Evolutionary conservation across 1,284 basidiomycete species (phyloP), one percentile per base, ranked within the genome.

Genomic region (Heliocybe sulcata): DNA sequence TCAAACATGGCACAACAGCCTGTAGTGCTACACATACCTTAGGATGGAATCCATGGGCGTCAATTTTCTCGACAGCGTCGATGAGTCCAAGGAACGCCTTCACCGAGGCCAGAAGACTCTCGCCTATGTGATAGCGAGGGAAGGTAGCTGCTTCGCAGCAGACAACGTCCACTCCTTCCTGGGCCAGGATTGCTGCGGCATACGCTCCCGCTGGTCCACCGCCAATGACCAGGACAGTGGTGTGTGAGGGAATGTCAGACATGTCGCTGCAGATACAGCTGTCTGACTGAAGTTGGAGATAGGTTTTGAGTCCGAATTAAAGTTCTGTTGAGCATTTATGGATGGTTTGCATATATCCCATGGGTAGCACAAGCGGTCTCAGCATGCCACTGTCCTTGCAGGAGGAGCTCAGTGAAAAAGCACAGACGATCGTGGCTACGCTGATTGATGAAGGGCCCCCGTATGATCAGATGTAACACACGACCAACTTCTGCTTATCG

Each of bases 141-240:
- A 47, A 47, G 10, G 9, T 9, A 9, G 45, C 20, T 19, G 45
- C 45, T 31, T 57, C 56, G 1, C 57, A 22, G 12, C 52, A 19
- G 22, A 54, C 49, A 22, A 58, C 49, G n/a, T 38, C 14, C 45
- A 54, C 27, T 12, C 53, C 51, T 51, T 55, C 58, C 52, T 59
- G 33, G 4, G 58, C 56, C 16, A 61, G 57, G 2, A 54, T 19
- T 22, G 55, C 52, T 19, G 59, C 59, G 14, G 59, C 50, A 52
- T 60, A 61, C 14, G 51, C 52, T 8, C 59, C 59, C 8, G 54
- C 10, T 23, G 59, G 60, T 12, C 60, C 60, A 10, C 61, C 61
- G 4, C 60, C 60, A 23, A 61, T 57, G 31, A 62, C 54, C 10
- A 62, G 54, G 20, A 62, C 53, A 12, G 50, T 29, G 20, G 60